Base-by-base conservation (phyloP, 495 filamentous ascomycete genomes). In the Immersiella caudata region DNA sequence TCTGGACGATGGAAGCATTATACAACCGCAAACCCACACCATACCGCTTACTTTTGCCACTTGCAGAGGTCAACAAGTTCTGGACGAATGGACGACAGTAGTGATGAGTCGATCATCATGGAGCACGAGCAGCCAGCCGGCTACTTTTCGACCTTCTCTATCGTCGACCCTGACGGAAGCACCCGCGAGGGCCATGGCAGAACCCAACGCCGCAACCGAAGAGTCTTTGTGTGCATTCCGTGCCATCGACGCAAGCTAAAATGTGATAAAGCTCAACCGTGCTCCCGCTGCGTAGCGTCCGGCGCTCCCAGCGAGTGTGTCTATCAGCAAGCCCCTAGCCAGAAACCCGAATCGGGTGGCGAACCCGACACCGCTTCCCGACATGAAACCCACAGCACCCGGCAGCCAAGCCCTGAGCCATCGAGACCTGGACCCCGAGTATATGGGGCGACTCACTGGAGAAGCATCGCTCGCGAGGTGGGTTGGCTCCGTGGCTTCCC, bases 201-300 rank as follows among this genome's bases (percentile, higher is more conserved):
- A 33, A 62, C 68, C 6, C 73, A 75, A 63, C 70, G 64, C 50
- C 68, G 73, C 5, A 75, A 75, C 65, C 60, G 73, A 60, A 52
- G 70, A 20, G 73, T 75, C 18, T 75, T 69, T 49, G 73, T 75
- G 6, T 75, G 73, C 56, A 75, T 75, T 14, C 73, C 73, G 26
- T 75, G 73, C 40, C 73, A 75, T 55, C 66, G 68, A 18, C 68
- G 73, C 26, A 75, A 75, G 67, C 67, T 75, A 18, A 71, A 67
- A 65, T 75, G 73, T 51, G 73, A 75, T 57, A 75, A 75, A 58
- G 66, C 66, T 6, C 70, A 69, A 59, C 73, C 73, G 0, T 75
- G 73, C 58, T 70, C 70, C 21, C 68, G 73, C 11, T 75, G 73
- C 57, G 65, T 71, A 25, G 52, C 66, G 22, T 67, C 73, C 36